Evolutionary conservation across 163 green algal species (phyloP).

Genomic region (Trebouxia gelatinosa): DNA sequence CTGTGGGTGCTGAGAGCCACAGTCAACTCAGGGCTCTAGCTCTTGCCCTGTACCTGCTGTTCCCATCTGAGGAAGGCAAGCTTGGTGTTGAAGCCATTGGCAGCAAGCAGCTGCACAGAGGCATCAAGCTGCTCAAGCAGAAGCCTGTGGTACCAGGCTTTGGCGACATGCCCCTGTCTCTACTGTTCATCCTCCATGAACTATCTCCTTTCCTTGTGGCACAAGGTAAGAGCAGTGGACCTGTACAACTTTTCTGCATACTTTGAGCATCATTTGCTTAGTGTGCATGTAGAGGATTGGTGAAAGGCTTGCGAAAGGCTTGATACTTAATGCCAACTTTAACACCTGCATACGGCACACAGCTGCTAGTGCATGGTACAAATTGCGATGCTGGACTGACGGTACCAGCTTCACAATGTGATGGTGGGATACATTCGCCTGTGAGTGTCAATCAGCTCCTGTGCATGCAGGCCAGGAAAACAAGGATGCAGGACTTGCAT

Average conservation of each 20-base stretch:
- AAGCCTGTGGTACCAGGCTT: conserved; percentile 14
- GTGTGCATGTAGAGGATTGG: too few species aligned
- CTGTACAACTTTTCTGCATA: background rate
- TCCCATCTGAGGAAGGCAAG: conserved; percentile 16
- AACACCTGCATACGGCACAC: too few species aligned
- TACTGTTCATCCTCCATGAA: background rate
- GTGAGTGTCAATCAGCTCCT: background rate
- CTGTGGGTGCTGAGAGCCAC: conserved; percentile 4
- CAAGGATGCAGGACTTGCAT: too few species aligned
- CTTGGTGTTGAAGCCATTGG: conserved; percentile 8
- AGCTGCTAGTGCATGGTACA: too few species aligned
- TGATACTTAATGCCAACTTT: too few species aligned
- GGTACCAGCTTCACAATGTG: too few species aligned
- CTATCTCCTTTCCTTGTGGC: conserved; percentile 22
- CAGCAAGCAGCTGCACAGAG: conserved; percentile 14
- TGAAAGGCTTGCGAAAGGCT: too few species aligned
- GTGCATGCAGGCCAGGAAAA: conserved; percentile 12
- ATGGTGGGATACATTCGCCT: too few species aligned
- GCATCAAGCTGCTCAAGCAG: conserved; percentile 25
- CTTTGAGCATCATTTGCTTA: background rate
- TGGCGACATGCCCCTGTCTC: conserved; percentile 9
- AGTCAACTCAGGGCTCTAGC: background rate
- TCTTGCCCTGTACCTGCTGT: conserved; percentile 16
- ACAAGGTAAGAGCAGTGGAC: background rate
- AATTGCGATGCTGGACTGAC: too few species aligned